Evolutionary conservation across 1,284 basidiomycete genomes (phyloP), one percentile per base, ranked within the genome.

Genomic region (Hymenochaete sp.): DNA sequence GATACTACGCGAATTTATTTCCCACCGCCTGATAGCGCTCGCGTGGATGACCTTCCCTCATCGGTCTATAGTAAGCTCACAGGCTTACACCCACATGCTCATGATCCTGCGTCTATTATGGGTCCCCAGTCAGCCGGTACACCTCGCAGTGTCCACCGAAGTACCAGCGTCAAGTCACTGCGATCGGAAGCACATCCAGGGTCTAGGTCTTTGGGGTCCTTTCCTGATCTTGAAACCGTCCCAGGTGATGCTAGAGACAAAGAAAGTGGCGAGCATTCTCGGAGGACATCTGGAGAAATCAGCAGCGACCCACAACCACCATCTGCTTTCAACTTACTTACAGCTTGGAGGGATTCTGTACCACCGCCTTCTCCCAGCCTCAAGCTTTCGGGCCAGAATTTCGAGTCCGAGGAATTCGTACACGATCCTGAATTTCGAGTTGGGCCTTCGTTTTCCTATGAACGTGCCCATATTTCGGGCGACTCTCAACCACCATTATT

Each of bases 241-340:
- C 44, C 44, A 11, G 14, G 36, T 13, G 18, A 38, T 4, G 44
- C 38, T 11, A 36, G 38, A 37, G 16, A 16, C 16, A 45, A 28
- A 19, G 25, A 16, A n/a, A 37, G 24, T 7, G 44, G 36, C 21
- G 37, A 35, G n/a, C 36, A 8, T 2, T 37, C 32, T 22, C 43
- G n/a, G 3, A 16, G 33, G n/a, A 37, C 43, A 13, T 35, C 11
- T 16, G 43, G 31, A 4, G 32, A 44, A 18, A 22, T 26, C 13
- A 44, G 43, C 9, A 44, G 43, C 33, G 43, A 44, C 9, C 43
- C 33, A 13, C 43, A 37, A 26, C 32, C 43, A 10, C 43, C 43
- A 3, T 44, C 43, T n/a, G 21, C 28, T 13, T 44, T 44, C 35
- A 37, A 44, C 16, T 33, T 44, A 16, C 36, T 16, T 6, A 44